A percentile compares a stretch with the other conserved stretches of the same genome.
These are phyloP conservation scores for Thermothielavioides terrestris DNA, from an alignment of 495 filamentous ascomycete genomes.

Conservation along the genomic window DNA sequence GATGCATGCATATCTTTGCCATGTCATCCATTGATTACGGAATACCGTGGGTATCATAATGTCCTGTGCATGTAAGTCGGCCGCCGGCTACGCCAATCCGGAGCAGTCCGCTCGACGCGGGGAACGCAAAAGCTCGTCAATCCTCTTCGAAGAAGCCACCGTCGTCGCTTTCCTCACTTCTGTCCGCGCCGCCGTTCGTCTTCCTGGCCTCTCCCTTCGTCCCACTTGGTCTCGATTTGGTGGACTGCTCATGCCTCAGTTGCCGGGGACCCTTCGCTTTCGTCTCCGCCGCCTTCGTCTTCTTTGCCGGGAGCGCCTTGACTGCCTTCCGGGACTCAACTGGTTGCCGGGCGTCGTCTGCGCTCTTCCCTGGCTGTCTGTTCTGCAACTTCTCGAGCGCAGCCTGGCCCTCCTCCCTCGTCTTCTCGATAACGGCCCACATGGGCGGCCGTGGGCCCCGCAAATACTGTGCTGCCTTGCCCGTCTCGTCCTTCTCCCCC, in stretches of 20 bases:
- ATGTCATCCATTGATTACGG: too few relatives aligned
- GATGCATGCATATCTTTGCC: too few relatives aligned
- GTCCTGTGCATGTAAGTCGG: too few relatives aligned
- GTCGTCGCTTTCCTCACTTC: conserved; percentile 17
- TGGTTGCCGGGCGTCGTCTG: neutral
- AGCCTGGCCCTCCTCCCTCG: conserved; percentile 50
- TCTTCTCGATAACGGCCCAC: conserved; percentile 61
- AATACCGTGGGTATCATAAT: too few relatives aligned
- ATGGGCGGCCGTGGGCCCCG: conserved; percentile 45
- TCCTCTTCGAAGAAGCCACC: conserved; percentile 30
- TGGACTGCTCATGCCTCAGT: neutral
- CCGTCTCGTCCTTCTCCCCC: conserved; percentile 19
- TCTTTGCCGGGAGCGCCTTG: neutral
- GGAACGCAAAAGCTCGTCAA: neutral
- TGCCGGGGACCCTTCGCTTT: neutral
- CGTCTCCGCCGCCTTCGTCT: too few relatives aligned
- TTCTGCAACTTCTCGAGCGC: conserved; percentile 50
- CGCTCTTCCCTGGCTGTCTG: conserved; percentile 11
- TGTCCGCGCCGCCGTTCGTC: neutral
- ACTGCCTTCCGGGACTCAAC: neutral
- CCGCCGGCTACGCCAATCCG: too few relatives aligned
- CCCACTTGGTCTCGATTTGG: neutral
- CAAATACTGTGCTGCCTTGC: conserved; percentile 29
- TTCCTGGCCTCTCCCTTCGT: neutral
- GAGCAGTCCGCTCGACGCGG: too few relatives aligned